A percentile compares a stretch with the other conserved stretches of the same genome.
Evolutionary conservation across 129 eudicot genomes (phyloP).

Genomic region (Artemisia annua): DNA sequence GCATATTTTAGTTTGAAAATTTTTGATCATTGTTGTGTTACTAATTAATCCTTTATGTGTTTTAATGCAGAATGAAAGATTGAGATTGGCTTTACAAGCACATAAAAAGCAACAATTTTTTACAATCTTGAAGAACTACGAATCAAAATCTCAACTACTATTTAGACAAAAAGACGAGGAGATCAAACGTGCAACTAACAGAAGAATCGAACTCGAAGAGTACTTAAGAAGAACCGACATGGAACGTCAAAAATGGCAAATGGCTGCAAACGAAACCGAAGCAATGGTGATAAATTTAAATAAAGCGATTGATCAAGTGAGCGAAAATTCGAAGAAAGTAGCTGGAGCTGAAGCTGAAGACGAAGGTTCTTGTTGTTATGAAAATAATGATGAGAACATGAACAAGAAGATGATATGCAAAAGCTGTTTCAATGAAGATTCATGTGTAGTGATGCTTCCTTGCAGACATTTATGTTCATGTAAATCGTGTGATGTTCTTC

Average conservation of each 20-base stretch:
- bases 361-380: conserved; percentile 75
- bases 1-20: too few relatives aligned
- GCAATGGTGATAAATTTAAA: conserved; percentile 52
- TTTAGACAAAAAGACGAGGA: conserved; percentile 73
- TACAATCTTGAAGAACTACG: conserved; percentile 44
- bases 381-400: conserved; percentile 7
- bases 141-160: conserved; percentile 43
- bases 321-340: conserved; percentile 23
- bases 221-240: conserved; percentile 48
- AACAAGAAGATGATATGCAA: conserved; percentile 47
- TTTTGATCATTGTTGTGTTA: background rate
- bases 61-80: conserved; percentile 59
- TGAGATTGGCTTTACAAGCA: conserved; percentile 61
- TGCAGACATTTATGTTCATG: conserved; percentile 85
- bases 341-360: conserved; percentile 45
- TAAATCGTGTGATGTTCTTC: conserved; percentile 61
- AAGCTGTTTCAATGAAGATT: conserved; percentile 47
- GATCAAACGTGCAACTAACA: conserved; percentile 50
- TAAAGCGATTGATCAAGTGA: conserved; percentile 51
- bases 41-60: background rate
- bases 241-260: conserved; percentile 74
- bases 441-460: conserved; percentile 76
- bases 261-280: conserved; percentile 68
- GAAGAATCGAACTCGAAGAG: conserved; percentile 56
- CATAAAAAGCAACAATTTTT: conserved; percentile 60